These are phyloP conservation scores for Aspergillus sp. DNA, from an alignment of 2,329 filamentous ascomycete species.

Conservation along the genomic window DNA sequence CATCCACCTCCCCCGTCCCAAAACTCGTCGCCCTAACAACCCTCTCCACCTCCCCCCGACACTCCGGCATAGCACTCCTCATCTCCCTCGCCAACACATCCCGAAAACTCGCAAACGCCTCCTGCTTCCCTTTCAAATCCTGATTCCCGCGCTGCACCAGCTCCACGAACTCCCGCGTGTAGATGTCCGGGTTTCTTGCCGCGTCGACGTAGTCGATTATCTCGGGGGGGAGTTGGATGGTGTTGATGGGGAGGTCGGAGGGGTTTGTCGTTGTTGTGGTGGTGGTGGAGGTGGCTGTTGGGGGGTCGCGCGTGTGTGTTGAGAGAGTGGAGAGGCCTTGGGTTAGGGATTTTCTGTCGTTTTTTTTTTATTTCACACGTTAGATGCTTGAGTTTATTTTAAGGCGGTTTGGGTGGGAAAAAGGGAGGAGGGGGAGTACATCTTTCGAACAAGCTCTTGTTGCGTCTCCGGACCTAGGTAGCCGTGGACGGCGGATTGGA, in stretches of 20 bases:
- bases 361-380: background rate
- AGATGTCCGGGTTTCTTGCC: slow-evolving; percentile 65
- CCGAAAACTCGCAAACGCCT: slow-evolving; percentile 59
- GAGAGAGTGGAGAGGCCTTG: slow-evolving; percentile 55
- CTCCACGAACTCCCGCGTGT: slow-evolving; percentile 66
- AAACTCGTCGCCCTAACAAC: slow-evolving; percentile 43
- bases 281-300: background rate
- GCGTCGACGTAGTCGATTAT: slow-evolving; percentile 64
- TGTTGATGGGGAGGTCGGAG: slow-evolving; percentile 46
- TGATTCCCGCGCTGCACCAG: slow-evolving; percentile 63
- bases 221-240: slow-evolving; percentile 58
- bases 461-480: slow-evolving; percentile 59
- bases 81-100: slow-evolving; percentile 61
- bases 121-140: slow-evolving; percentile 59
- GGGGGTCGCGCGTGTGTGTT: slow-evolving; percentile 12
- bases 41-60: slow-evolving; percentile 52
- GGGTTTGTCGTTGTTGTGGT: slow-evolving; percentile 20
- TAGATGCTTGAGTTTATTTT: background rate
- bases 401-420: too few relatives aligned
- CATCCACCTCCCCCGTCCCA: background rate
- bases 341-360: slow-evolving; percentile 51
- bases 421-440: slow-evolving; percentile 38
- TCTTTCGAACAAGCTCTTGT: slow-evolving; percentile 57
- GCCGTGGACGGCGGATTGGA: slow-evolving; percentile 58
- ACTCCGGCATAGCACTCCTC: slow-evolving; percentile 57